These are phyloP conservation scores for Barnettozyma californica DNA, from an alignment of 805 yeast genomes.

Conservation along the genomic window DNA sequence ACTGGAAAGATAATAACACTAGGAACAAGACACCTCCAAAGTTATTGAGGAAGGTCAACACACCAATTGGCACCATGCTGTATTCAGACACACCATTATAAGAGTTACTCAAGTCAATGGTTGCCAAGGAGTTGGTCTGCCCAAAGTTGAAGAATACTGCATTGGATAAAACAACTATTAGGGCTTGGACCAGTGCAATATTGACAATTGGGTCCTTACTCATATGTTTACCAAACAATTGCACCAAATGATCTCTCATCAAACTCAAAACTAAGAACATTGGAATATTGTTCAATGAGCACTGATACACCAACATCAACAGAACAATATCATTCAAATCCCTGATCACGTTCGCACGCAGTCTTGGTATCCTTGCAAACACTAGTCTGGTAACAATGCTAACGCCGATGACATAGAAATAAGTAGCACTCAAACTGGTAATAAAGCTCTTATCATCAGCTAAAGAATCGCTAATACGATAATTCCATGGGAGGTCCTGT, in stretches of 20 bases:
- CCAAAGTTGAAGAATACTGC: slow-evolving; percentile 83
- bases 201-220: slow-evolving; percentile 1
- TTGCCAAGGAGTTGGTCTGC: slow-evolving; percentile 86
- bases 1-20: slow-evolving; percentile 35
- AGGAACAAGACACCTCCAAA: slow-evolving; percentile 76
- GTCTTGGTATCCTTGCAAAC: slow-evolving; percentile 6
- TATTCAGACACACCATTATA: slow-evolving; percentile 82
- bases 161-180: slow-evolving; percentile 55
- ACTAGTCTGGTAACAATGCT: slow-evolving; percentile 30
- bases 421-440: slow-evolving; percentile 12
- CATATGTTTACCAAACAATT: not conserved
- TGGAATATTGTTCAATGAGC: slow-evolving; percentile 44
- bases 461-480: not conserved
- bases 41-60: slow-evolving; percentile 75
- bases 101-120: slow-evolving; percentile 85
- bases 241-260: slow-evolving; percentile 10
- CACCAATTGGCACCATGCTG: slow-evolving; percentile 64
- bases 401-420: slow-evolving; percentile 29
- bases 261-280: slow-evolving; percentile 37
- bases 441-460: slow-evolving; percentile 1
- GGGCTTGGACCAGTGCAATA: slow-evolving; percentile 4
- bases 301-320: slow-evolving; percentile 43
- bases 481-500: slow-evolving; percentile 6
- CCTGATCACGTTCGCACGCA: slow-evolving; percentile 23
- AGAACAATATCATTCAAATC: slow-evolving; percentile 35